Evolutionary conservation across 2,329 filamentous ascomycete genomes (phyloP).

Genomic region (Colletotrichum sp.): DNA sequence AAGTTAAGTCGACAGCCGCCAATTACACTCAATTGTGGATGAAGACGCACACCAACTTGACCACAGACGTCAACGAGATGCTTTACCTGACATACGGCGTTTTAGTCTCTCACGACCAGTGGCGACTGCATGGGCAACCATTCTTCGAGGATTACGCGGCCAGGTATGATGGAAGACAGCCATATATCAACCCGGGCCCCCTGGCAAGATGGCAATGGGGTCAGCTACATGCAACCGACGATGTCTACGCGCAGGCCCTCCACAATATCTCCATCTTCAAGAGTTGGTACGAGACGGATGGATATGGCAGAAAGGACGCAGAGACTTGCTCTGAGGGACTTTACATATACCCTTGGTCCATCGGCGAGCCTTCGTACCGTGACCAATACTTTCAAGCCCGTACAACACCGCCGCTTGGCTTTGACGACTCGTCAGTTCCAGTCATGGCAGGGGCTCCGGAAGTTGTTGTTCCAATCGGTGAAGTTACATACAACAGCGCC

Average conservation of each 20-base stretch:
- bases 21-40: not conserved
- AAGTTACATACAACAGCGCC: not conserved
- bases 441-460: not conserved
- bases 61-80: not conserved
- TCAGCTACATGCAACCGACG: not conserved
- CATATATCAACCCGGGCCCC: slow-evolving; percentile 39
- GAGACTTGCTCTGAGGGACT: slow-evolving; percentile 18
- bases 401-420: not conserved
- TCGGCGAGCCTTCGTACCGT: slow-evolving; percentile 5
- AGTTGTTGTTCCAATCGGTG: not conserved
- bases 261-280: not conserved
- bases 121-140: not conserved
- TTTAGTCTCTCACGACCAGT: not conserved
- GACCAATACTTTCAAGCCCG: not conserved
- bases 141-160: not conserved
- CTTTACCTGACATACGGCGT: not conserved
- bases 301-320: slow-evolving; percentile 14
- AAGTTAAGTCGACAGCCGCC: not conserved
- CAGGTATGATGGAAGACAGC: slow-evolving; percentile 34
- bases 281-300: slow-evolving; percentile 15
- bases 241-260: not conserved
- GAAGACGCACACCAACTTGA: not conserved
- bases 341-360: slow-evolving; percentile 11
- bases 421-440: not conserved
- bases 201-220: slow-evolving; percentile 37